Conservation (phyloP, 768 basidiomycete species). For the Amanita exitialis region DNA sequence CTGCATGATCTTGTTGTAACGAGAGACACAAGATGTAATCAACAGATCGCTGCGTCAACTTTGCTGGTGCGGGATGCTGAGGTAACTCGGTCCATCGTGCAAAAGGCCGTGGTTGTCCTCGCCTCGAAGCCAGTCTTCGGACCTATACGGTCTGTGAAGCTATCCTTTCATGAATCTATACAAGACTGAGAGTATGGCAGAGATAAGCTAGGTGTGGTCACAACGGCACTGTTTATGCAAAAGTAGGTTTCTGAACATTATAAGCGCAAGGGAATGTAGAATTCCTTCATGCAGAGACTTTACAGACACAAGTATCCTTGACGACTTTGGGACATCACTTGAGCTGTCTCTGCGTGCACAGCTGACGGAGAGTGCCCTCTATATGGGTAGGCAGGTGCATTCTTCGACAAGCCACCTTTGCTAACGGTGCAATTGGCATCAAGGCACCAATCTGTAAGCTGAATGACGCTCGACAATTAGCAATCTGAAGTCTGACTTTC, state of each 20-base stretch:
- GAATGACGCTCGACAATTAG: not conserved
- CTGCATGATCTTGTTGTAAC: not conserved
- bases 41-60: conserved; percentile 77
- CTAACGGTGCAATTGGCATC: not conserved
- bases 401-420: not conserved
- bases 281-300: conserved; percentile 54
- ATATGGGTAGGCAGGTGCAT: conserved; percentile 65
- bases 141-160: conserved; percentile 62
- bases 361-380: conserved; percentile 85
- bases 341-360: conserved; percentile 69
- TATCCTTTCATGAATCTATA: not conserved
- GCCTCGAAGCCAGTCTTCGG: conserved; percentile 89
- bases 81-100: conserved; percentile 92
- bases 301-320: conserved; percentile 76
- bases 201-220: conserved; percentile 92
- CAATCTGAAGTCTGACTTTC: conserved; percentile 3
- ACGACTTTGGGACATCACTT: conserved; percentile 74
- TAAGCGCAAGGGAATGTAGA: not conserved
- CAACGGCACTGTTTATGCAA: conserved; percentile 84
- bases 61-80: conserved; percentile 73
- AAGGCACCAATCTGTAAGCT: conserved; percentile 63
- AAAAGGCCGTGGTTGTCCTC: conserved; percentile 94
- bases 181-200: conserved; percentile 22
- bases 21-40: conserved; percentile 62
- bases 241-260: conserved; percentile 27